These are phyloP conservation scores for Lodderomyces orthopsilosis DNA, from an alignment of 1,139 yeast genomes.

Conservation along the genomic window DNA sequence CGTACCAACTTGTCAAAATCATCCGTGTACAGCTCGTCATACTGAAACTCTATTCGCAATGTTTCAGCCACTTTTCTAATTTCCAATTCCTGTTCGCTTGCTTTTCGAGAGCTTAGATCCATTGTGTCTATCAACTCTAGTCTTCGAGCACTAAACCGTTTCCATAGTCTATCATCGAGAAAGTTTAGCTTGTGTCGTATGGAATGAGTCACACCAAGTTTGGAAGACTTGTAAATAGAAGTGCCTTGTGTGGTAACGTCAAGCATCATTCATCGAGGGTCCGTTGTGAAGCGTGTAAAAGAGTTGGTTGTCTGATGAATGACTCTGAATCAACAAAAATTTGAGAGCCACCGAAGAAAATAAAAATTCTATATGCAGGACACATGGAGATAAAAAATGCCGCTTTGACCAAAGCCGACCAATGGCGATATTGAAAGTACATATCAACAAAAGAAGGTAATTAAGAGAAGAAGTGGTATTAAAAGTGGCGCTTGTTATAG, in stretches of 20 bases:
- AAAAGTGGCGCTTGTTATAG: too few species aligned
- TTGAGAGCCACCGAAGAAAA: too few species aligned
- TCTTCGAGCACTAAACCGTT: conserved; percentile 81
- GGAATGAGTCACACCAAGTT: conserved; percentile 69
- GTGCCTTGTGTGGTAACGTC: not conserved
- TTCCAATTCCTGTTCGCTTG: conserved; percentile 86
- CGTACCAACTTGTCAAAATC: conserved; percentile 90
- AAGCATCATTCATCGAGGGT: not conserved
- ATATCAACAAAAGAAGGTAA: too few species aligned
- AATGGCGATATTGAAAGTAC: too few species aligned
- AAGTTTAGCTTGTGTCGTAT: conserved; percentile 74
- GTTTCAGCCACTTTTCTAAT: conserved; percentile 74
- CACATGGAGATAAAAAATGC: too few species aligned
- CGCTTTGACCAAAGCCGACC: too few species aligned
- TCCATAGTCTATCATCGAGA: conserved; percentile 82
- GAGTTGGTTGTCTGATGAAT: not conserved
- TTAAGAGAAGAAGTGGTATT: too few species aligned
- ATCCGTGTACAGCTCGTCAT: conserved; percentile 50
- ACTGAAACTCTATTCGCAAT: conserved; percentile 73
- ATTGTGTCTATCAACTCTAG: conserved; percentile 82
- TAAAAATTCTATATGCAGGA: too few species aligned
- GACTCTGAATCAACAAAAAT: conserved; percentile 1
- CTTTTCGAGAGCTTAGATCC: conserved; percentile 74
- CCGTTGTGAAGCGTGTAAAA: not conserved
- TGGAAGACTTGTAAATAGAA: conserved; percentile 1